Conservation (phyloP, 139 green algal species). For the Asterochloris sp. region DNA sequence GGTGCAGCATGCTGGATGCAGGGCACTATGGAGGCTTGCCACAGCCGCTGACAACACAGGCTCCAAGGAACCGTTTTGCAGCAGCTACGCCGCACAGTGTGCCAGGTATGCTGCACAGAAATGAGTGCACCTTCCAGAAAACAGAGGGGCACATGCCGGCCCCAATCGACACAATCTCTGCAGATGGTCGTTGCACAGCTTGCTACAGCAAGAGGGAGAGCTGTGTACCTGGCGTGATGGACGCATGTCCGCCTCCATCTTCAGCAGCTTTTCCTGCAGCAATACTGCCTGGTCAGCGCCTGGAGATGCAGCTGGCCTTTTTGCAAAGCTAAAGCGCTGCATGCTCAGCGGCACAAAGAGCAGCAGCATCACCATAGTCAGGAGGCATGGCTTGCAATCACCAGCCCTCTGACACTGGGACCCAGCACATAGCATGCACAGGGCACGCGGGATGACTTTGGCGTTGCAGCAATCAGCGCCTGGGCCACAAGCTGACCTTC, state of each 20-base stretch:
- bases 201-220: too few relatives aligned
- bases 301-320: background rate
- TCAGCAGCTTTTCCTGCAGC: constrained; percentile 20
- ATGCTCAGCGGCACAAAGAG: background rate
- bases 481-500: too few relatives aligned
- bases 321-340: background rate
- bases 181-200: too few relatives aligned
- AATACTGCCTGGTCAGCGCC: background rate
- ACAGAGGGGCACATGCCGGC: background rate
- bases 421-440: background rate
- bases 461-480: too few relatives aligned
- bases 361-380: background rate
- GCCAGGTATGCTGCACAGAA: too few relatives aligned
- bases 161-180: background rate
- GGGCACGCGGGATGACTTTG: background rate
- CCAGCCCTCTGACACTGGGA: background rate
- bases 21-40: too few relatives aligned
- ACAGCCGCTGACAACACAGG: too few relatives aligned
- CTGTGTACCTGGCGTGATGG: constrained; percentile 1
- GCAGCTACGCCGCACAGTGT: background rate
- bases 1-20: background rate
- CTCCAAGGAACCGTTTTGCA: too few relatives aligned
- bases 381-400: background rate
- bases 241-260: constrained; percentile 9
- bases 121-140: background rate